Evolutionary conservation across 129 eudicot genomes (phyloP).

Genomic region (Chrysanthemum seticuspe): DNA sequence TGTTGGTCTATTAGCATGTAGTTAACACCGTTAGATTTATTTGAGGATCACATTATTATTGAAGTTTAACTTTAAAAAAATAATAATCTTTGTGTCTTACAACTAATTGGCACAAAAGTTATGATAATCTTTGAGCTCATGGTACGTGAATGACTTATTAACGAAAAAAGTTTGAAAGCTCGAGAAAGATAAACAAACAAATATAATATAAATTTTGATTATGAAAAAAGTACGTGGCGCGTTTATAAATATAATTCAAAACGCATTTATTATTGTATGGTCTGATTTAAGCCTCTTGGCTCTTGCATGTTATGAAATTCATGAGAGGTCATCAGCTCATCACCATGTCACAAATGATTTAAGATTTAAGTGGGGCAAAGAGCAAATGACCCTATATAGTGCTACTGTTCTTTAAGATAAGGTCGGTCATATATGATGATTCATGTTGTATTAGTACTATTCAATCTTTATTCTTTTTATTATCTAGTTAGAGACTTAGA

Average conservation of each 20-base stretch:
- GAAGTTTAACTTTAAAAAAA: too few relatives aligned
- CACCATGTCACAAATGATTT: not conserved
- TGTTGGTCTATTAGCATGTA: too few relatives aligned
- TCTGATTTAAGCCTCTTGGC: not conserved
- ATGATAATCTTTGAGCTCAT: too few relatives aligned
- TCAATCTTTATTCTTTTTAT: not conserved
- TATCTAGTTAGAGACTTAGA: too few relatives aligned
- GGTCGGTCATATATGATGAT: conserved; percentile 17
- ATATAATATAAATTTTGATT: too few relatives aligned
- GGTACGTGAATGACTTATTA: too few relatives aligned
- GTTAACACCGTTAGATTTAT: too few relatives aligned
- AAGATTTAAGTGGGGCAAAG: conserved; percentile 3
- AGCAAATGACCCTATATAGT: not conserved
- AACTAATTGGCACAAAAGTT: too few relatives aligned
- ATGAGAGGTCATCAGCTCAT: not conserved
- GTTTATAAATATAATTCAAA: not conserved
- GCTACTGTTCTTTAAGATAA: conserved; percentile 22
- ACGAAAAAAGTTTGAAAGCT: too few relatives aligned
- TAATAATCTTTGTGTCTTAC: too few relatives aligned
- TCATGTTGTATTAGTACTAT: not conserved
- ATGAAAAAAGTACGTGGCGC: not conserved
- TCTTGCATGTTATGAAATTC: not conserved
- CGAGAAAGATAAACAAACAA: too few relatives aligned
- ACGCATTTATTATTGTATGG: not conserved
- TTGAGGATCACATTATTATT: too few relatives aligned